A percentile compares a stretch with the other conserved stretches of the same genome.
Conservation (phyloP, 2,329 filamentous ascomycete species). For the Penicillium sp. region DNA sequence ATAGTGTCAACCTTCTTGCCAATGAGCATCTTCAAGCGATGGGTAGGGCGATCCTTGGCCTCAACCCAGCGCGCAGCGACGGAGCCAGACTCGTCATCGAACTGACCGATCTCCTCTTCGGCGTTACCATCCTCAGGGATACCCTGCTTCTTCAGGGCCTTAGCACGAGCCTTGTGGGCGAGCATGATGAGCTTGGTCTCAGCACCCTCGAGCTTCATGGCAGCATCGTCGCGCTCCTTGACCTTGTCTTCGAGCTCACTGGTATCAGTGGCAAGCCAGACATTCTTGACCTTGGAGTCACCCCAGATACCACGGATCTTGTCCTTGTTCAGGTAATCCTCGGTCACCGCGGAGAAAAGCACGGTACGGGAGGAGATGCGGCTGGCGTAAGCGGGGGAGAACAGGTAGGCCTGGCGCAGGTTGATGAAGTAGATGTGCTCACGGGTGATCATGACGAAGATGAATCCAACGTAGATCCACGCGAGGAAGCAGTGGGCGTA, state of each 20-base stretch:
- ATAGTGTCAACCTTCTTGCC: conserved; percentile 94
- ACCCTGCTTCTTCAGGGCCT: conserved; percentile 62
- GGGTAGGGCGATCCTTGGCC: conserved; percentile 72
- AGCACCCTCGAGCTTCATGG: conserved; percentile 79
- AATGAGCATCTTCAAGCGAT: conserved; percentile 69
- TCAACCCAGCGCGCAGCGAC: conserved; percentile 75
- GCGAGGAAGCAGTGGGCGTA: conserved; percentile 80
- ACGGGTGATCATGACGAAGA: conserved; percentile 83
- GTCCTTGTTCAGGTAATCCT: conserved; percentile 73
- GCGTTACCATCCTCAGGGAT: conserved; percentile 41
- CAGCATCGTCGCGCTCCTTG: conserved; percentile 75
- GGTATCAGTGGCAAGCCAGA: conserved; percentile 81
- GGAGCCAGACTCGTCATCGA: conserved; percentile 67
- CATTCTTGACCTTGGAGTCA: conserved; percentile 69
- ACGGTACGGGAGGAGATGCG: conserved; percentile 89
- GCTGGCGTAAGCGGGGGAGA: conserved; percentile 79
- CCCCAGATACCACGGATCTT: conserved; percentile 80
- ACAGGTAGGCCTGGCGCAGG: conserved; percentile 85
- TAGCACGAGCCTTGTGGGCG: conserved; percentile 71
- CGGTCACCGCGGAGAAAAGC: conserved; percentile 82
- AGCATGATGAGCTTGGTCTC: conserved; percentile 82
- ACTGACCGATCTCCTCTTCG: conserved; percentile 51
- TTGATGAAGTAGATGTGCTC: conserved; percentile 93
- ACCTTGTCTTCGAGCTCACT: conserved; percentile 78
- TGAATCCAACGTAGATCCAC: conserved; percentile 82